phyloP scores from a whole-genome alignment of 2,329 filamentous ascomycete species.

The Colletotrichum coccodes region DNA sequence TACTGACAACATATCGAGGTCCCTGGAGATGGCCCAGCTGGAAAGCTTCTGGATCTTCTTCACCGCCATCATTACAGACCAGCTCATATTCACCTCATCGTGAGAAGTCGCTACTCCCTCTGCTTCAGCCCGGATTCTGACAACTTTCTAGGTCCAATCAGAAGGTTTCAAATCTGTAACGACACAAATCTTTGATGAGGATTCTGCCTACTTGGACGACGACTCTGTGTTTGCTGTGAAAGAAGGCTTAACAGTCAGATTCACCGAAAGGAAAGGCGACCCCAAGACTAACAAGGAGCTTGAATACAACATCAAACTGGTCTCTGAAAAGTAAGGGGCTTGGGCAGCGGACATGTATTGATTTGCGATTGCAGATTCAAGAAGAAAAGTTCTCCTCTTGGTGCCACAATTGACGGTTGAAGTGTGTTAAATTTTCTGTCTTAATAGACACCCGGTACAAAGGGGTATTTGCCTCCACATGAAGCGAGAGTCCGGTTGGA shows the following conservation, averaged over 20 bases:
- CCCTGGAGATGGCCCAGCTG: constrained; percentile 62
- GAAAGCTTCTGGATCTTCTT: constrained; percentile 60
- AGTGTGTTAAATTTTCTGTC: too few relatives aligned
- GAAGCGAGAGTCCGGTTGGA: too few relatives aligned
- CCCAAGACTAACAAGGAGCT: constrained; percentile 66
- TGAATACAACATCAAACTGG: constrained; percentile 65
- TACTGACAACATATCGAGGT: constrained; percentile 35
- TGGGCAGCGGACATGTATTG: too few relatives aligned
- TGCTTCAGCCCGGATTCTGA: constrained; percentile 31
- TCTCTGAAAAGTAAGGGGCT: not conserved
- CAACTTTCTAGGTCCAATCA: constrained; percentile 47
- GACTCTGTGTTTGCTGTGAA: constrained; percentile 67
- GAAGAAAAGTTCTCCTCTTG: too few relatives aligned
- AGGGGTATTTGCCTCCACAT: too few relatives aligned
- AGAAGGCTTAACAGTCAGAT: constrained; percentile 57
- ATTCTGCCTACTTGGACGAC: constrained; percentile 67
- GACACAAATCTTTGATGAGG: constrained; percentile 78
- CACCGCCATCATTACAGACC: constrained; percentile 67
- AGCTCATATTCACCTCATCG: constrained; percentile 70
- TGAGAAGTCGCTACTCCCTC: constrained; percentile 37
- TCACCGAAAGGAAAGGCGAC: constrained; percentile 48
- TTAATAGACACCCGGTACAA: too few relatives aligned
- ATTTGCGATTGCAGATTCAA: not conserved
- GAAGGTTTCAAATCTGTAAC: constrained; percentile 75
- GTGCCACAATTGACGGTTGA: too few relatives aligned